Percentiles rank a stretch among this genome's conserved stretches.
Evolutionary conservation across 805 yeast species (phyloP).

Genomic region (Cyberlindnera maclurae): DNA sequence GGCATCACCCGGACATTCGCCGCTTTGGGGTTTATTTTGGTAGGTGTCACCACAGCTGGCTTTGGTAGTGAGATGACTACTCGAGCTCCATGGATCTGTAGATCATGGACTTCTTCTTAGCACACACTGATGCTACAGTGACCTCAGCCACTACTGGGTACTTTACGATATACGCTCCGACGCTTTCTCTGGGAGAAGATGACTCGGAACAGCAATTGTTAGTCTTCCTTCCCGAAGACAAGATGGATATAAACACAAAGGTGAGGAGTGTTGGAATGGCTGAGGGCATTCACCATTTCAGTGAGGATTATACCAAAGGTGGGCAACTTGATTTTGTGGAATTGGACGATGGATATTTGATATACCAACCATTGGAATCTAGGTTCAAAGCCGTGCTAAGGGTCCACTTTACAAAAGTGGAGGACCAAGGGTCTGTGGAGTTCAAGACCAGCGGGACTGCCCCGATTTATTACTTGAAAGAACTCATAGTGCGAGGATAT

Average conservation of each 20-base stretch:
- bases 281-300: constrained; percentile 27
- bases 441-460: constrained; percentile 10
- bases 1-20: neutral
- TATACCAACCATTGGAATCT: constrained; percentile 25
- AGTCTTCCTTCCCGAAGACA: constrained; percentile 23
- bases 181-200: constrained; percentile 24
- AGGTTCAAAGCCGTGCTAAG: constrained; percentile 23
- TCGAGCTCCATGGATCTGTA: too few relatives aligned
- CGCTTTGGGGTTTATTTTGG: too few relatives aligned
- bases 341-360: constrained; percentile 22
- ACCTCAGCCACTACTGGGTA: constrained; percentile 18
- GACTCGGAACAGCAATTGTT: constrained; percentile 22
- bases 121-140: constrained; percentile 9
- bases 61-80: neutral
- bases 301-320: constrained; percentile 9
- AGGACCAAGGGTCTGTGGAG: constrained; percentile 12
- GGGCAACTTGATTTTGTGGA: constrained; percentile 21
- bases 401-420: constrained; percentile 13
- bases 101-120: constrained; percentile 19
- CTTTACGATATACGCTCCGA: constrained; percentile 34
- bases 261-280: constrained; percentile 33
- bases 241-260: constrained; percentile 24
- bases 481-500: constrained; percentile 22
- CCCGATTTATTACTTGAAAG: constrained; percentile 23
- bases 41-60: too few relatives aligned